A percentile compares a stretch with the other conserved stretches of the same genome.
Conservation (phyloP, 345 rosid genomes). For the Gossypium stocksii region DNA sequence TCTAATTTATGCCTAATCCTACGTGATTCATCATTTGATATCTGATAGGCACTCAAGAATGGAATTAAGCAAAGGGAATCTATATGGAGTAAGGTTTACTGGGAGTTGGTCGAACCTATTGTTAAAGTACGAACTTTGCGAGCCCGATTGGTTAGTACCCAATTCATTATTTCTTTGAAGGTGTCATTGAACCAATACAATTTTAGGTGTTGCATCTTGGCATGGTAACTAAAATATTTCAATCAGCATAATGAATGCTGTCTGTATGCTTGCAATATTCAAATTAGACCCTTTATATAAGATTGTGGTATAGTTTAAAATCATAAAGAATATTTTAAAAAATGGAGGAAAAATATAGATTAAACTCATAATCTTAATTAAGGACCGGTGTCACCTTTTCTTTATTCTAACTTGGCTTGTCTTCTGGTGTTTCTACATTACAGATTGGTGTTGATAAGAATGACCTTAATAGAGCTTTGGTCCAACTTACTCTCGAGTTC, state of each 20-base stretch:
- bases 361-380: not conserved
- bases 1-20: conserved; percentile 11
- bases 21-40: not conserved
- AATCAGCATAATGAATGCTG: not conserved
- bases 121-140: conserved; percentile 76
- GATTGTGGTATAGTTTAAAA: not conserved
- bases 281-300: not conserved
- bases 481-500: conserved; percentile 86
- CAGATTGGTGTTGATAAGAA: conserved; percentile 86
- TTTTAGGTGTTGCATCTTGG: not conserved
- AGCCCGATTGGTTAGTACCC: conserved; percentile 74
- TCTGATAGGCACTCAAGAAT: conserved; percentile 63
- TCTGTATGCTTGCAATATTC: not conserved
- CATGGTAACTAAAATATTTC: not conserved
- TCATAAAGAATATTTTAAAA: not conserved
- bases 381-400: not conserved
- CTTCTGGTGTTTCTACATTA: conserved; percentile 7
- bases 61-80: conserved; percentile 85
- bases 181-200: not conserved
- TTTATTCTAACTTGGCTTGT: not conserved
- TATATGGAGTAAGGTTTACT: conserved; percentile 59
- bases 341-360: not conserved
- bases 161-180: conserved; percentile 5
- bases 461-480: conserved; percentile 60
- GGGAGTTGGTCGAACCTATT: conserved; percentile 92